Evolutionary conservation across 495 filamentous ascomycete genomes (phyloP).

Genomic region (Neurospora sp.): DNA sequence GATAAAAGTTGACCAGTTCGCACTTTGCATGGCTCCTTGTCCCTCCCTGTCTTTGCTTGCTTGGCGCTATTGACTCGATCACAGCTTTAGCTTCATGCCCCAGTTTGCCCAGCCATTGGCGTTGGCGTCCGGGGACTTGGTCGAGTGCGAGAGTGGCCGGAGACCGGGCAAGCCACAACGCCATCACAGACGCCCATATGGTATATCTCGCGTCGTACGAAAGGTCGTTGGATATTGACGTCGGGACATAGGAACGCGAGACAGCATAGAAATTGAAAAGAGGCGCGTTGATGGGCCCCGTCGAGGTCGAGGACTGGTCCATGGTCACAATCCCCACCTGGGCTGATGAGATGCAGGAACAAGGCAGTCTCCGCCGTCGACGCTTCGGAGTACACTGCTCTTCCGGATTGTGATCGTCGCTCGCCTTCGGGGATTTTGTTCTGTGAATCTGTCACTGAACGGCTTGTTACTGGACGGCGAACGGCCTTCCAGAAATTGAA

Average conservation of each 20-base stretch:
- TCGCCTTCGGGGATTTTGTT: not conserved
- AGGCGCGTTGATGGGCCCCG: not conserved
- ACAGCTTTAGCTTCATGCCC: not conserved
- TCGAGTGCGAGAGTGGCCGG: not conserved
- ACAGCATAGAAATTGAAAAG: not conserved
- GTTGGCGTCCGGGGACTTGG: not conserved
- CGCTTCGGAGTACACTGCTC: not conserved
- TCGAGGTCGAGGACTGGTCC: not conserved
- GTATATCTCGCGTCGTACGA: not conserved
- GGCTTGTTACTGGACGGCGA: not conserved
- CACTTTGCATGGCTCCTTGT: not conserved
- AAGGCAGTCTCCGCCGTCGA: not conserved
- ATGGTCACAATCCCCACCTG: not conserved
- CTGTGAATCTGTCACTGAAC: not conserved
- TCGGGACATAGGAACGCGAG: not conserved
- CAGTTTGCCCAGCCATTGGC: not conserved
- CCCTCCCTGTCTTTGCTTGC: not conserved
- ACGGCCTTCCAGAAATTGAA: not conserved
- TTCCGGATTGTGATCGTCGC: not conserved
- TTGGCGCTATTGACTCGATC: not conserved
- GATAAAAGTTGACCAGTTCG: not conserved
- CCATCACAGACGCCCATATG: not conserved
- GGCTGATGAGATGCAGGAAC: not conserved
- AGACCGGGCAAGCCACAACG: not conserved
- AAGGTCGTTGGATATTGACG: not conserved